Evolutionary conservation across 768 basidiomycete species (phyloP).

Genomic region (Rhizopogon salebrosus): DNA sequence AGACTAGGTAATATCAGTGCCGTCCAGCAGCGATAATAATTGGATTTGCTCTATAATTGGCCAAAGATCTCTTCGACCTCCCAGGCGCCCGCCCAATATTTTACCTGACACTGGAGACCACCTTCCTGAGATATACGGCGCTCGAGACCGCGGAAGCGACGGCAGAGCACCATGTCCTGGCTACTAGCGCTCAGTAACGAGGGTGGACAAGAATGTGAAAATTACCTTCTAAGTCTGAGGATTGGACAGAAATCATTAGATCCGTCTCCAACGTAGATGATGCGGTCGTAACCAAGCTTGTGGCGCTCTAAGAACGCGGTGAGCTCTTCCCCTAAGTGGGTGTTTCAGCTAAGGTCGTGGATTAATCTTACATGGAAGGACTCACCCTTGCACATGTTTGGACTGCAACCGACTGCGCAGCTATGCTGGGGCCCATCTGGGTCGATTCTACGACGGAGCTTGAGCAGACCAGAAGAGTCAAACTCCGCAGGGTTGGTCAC

Average conservation of each 20-base stretch:
- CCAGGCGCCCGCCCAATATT: conserved; percentile 94
- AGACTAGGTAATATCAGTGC: not conserved
- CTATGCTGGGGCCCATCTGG: conserved; percentile 74
- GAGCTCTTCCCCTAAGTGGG: conserved; percentile 78
- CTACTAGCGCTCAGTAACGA: conserved; percentile 32
- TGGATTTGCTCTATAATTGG: not conserved
- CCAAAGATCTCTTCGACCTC: conserved; percentile 85
- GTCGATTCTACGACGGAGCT: conserved; percentile 70
- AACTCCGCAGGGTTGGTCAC: conserved; percentile 92
- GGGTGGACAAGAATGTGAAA: conserved; percentile 3
- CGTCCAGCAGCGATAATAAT: not conserved
- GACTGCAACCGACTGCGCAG: conserved; percentile 84
- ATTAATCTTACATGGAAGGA: not conserved
- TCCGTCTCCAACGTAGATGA: conserved; percentile 93
- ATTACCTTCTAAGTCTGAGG: conserved; percentile 69
- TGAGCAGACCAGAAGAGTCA: conserved; percentile 63
- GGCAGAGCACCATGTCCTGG: conserved; percentile 79
- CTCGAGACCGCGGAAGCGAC: conserved; percentile 73
- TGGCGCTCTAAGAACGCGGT: conserved; percentile 67
- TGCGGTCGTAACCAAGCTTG: conserved; percentile 59
- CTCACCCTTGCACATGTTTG: conserved; percentile 95
- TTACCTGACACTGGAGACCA: conserved; percentile 67
- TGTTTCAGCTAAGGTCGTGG: not conserved
- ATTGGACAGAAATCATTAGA: conserved; percentile 94
- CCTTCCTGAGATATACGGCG: conserved; percentile 75